phyloP scores from a whole-genome alignment of 139 green algal species.

The Spirogloea muscicola region DNA sequence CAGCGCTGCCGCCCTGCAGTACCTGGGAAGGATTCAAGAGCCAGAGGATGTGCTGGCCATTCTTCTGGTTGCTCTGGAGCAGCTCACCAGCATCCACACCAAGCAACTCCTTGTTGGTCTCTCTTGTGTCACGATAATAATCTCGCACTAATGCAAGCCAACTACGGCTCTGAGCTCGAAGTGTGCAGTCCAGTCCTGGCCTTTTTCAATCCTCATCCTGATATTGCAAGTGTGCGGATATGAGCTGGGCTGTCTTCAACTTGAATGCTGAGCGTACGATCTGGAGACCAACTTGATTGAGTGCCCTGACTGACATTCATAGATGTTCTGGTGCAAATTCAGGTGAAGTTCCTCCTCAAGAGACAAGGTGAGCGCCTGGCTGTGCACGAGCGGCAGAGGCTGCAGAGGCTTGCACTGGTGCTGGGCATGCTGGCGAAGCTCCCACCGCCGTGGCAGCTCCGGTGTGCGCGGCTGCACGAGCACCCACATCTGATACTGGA shows the following conservation, averaged over 20 bases:
- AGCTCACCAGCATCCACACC: conserved; percentile 5
- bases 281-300: too few relatives aligned
- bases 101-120: conserved; percentile 33
- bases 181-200: too few relatives aligned
- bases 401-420: conserved; percentile 16
- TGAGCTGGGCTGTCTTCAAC: too few relatives aligned
- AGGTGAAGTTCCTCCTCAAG: conserved; percentile 18
- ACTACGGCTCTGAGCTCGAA: too few relatives aligned
- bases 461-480: conserved; percentile 14
- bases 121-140: too few relatives aligned
- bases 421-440: conserved; percentile 15
- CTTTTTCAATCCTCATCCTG: too few relatives aligned
- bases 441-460: conserved; percentile 23
- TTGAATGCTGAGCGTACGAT: too few relatives aligned
- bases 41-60: conserved; percentile 17
- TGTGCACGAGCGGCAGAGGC: neutral
- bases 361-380: neutral
- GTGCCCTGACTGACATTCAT: too few relatives aligned
- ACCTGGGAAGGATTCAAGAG: conserved; percentile 3
- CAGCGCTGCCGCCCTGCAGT: conserved; percentile 7
- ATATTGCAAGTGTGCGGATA: too few relatives aligned
- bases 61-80: conserved; percentile 16
- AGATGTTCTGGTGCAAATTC: neutral
- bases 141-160: too few relatives aligned
- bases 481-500: conserved; percentile 30